A percentile compares a stretch with the other conserved stretches of the same genome.
phyloP scores from a whole-genome alignment of 495 filamentous ascomycete species.

The Podospora pseudopauciseta region DNA sequence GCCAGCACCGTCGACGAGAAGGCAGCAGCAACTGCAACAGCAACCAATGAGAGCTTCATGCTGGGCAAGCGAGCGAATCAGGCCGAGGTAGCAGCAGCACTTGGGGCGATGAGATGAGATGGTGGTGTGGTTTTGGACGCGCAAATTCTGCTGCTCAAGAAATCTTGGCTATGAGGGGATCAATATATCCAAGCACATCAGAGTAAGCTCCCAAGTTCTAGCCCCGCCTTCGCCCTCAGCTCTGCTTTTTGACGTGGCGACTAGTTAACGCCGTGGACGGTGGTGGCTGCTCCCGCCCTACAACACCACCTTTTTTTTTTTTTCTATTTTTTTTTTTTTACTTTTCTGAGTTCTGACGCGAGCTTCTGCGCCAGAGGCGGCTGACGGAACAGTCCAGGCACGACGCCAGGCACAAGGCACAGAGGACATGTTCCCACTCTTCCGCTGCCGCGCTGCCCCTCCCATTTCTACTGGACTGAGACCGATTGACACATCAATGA shows the following conservation, averaged over 20 bases:
- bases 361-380: neutral
- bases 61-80: constrained; percentile 5
- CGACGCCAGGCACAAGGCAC: neutral
- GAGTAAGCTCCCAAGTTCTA: neutral
- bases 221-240: neutral
- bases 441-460: neutral
- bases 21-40: neutral
- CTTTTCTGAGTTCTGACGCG: neutral
- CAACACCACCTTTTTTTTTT: neutral
- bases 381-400: neutral
- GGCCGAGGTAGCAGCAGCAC: neutral
- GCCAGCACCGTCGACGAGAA: constrained; percentile 7
- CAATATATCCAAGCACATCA: neutral
- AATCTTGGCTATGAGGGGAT: neutral
- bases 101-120: neutral
- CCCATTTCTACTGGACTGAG: neutral
- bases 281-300: neutral
- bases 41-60: constrained; percentile 11
- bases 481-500: neutral
- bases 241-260: neutral
- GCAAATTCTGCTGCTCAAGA: neutral
- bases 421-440: neutral
- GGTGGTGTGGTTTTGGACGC: neutral
- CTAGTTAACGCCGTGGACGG: neutral
- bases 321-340: neutral